Conservation (phyloP, 441 rosid genomes). For the Mallotus repandus region DNA sequence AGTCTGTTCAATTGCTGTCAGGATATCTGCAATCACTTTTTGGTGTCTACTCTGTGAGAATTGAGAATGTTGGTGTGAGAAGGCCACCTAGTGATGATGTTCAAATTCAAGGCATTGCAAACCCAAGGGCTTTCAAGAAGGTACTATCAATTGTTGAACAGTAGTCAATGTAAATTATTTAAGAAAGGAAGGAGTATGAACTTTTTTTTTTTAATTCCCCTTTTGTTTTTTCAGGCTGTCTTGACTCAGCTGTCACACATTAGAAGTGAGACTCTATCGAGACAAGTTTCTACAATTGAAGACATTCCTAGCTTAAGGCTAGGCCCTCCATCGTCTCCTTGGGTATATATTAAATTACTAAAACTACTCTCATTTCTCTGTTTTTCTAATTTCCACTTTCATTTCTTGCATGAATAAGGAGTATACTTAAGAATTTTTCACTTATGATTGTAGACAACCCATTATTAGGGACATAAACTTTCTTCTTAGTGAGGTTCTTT, state of each 20-base stretch:
- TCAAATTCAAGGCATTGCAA: constrained; percentile 59
- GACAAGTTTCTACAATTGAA: constrained; percentile 47
- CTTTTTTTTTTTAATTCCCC: not conserved
- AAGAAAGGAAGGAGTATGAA: constrained; percentile 2
- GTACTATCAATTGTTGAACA: constrained; percentile 28
- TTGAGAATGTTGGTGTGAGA: constrained; percentile 67
- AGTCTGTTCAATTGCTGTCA: constrained; percentile 24
- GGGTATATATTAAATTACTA: constrained; percentile 42
- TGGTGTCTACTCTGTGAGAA: constrained; percentile 69
- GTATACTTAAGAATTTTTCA: not conserved
- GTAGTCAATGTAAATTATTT: constrained; percentile 8
- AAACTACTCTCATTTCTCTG: too few species aligned
- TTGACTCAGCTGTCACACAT: constrained; percentile 52
- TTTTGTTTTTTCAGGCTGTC: constrained; percentile 49
- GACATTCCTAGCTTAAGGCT: constrained; percentile 46
- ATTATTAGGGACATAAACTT: not conserved
- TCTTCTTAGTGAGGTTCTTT: not conserved
- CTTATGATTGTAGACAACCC: not conserved
- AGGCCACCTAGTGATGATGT: constrained; percentile 69
- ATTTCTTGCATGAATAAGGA: not conserved
- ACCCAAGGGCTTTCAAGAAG: constrained; percentile 72
- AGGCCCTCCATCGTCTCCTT: constrained; percentile 40
- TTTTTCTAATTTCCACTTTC: not conserved
- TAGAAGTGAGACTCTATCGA: constrained; percentile 53
- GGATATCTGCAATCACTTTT: constrained; percentile 72